Evolutionary conservation across 73 alveolate genomes (phyloP), one percentile per base, ranked within the genome.

Genomic region (Symbiodinium natans): DNA sequence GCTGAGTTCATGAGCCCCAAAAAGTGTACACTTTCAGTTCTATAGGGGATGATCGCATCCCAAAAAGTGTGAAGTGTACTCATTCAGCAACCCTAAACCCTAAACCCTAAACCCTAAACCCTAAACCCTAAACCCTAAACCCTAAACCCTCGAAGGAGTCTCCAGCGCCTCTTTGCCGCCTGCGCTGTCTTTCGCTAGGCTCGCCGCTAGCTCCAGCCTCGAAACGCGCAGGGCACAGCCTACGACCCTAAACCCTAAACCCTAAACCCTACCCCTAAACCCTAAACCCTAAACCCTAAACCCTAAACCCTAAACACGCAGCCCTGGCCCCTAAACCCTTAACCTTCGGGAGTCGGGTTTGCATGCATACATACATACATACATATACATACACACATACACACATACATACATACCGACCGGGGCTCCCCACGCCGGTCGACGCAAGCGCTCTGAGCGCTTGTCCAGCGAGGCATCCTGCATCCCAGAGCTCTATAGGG

Each of bases 391-490:
- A 9, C 59, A 9, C 13, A 46, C 59, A 46, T 13, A 13, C 13
- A n/a, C n/a, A 46, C 59, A 46, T 46, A 9, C 59, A 9, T 46
- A 46, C 59, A 46, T 13, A 13, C 13, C 13, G 59, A 0, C 80
- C 36, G 80, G 9, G 80, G 80, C 33, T 36, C 29, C 33, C 33
- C 29, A 42, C 94, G 94, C 94, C 9, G 94, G 94, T 36, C 94
- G 94, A 13, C 94, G 94, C 41, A 86, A 43, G 25, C 94, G 40
- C 40, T 86, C 94, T 23, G 94, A 86, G 21, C 94, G 83, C 40
- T 42, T 34, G 59, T 86, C 94, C 59, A 75, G 41, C 2, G 94
- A 86, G 33, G 94, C 94, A 25, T 86, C 94, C 94, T 86, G 77
- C 23, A n/a, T 19, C 59, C 59, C 17, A 46, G 25, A 2, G 59